Conservation (phyloP, 441 rosid species). For the Arabidopsis hybrid region DNA sequence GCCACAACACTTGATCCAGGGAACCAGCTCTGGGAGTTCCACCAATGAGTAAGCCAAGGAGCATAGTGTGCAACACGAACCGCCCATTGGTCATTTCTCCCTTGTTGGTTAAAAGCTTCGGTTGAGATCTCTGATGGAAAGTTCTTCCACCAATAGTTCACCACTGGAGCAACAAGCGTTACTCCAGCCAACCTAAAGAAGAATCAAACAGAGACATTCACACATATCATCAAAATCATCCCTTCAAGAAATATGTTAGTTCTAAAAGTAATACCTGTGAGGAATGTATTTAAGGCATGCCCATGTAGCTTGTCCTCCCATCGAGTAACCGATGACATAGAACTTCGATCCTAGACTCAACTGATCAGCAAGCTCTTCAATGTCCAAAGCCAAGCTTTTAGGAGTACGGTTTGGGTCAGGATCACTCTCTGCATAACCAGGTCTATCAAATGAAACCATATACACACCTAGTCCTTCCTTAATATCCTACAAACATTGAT, state of each 20-base stretch:
- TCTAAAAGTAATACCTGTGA: conserved; percentile 53
- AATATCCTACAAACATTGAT: conserved; percentile 52
- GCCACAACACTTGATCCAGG: conserved; percentile 54
- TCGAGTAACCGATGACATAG: conserved; percentile 63
- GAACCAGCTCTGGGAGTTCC: conserved; percentile 70
- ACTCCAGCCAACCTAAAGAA: conserved; percentile 61
- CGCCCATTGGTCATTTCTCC: conserved; percentile 61
- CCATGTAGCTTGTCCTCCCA: conserved; percentile 70
- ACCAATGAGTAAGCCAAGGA: conserved; percentile 75
- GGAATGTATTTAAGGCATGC: conserved; percentile 72
- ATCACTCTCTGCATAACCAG: conserved; percentile 82
- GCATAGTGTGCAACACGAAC: conserved; percentile 63
- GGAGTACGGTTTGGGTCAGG: conserved; percentile 58
- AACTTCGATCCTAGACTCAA: conserved; percentile 64
- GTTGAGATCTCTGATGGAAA: conserved; percentile 58
- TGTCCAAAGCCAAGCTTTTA: conserved; percentile 61
- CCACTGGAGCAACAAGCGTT: conserved; percentile 58
- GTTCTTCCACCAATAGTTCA: conserved; percentile 74
- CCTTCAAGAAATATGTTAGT: background rate
- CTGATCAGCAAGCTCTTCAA: conserved; percentile 77
- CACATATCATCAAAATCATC: background rate
- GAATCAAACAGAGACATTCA: conserved; percentile 18
- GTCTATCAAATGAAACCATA: conserved; percentile 68
- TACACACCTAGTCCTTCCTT: conserved; percentile 58
- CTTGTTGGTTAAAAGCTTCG: conserved; percentile 55